Percentiles rank a stretch among this genome's conserved stretches.
Evolutionary conservation across 2,329 filamentous ascomycete genomes (phyloP).

Genomic region (Xylariaceae sp.): DNA sequence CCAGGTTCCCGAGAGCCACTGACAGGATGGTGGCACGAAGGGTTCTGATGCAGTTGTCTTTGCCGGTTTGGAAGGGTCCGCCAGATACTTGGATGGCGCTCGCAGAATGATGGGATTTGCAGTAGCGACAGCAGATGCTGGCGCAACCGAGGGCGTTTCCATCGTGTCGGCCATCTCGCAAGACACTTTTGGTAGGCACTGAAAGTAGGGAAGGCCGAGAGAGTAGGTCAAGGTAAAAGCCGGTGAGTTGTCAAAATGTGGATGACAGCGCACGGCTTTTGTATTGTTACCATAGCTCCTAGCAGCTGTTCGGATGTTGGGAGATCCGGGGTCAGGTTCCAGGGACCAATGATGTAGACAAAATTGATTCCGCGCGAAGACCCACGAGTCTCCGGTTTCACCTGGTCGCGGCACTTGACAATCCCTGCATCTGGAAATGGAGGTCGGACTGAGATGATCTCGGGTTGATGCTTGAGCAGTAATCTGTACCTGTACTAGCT

Average conservation of each 20-base stretch:
- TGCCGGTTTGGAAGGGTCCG: constrained; percentile 21
- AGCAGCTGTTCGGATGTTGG: constrained; percentile 6
- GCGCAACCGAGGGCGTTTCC: not conserved
- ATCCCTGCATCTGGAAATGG: too few relatives aligned
- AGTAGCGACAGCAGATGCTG: too few relatives aligned
- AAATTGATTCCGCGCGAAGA: not conserved
- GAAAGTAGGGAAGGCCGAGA: too few relatives aligned
- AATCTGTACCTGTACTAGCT: too few relatives aligned
- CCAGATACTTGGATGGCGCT: constrained; percentile 49
- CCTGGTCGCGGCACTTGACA: not conserved
- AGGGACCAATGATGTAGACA: constrained; percentile 19
- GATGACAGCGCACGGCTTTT: not conserved
- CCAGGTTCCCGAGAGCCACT: constrained; percentile 67
- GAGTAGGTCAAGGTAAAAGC: too few relatives aligned
- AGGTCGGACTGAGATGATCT: too few relatives aligned
- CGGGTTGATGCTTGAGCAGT: too few relatives aligned
- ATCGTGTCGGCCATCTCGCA: not conserved
- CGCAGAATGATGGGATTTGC: constrained; percentile 36
- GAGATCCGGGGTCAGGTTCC: constrained; percentile 10
- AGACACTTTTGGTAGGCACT: too few relatives aligned
- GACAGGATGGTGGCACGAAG: constrained; percentile 47
- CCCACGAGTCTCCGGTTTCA: constrained; percentile 1
- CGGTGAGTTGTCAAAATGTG: too few relatives aligned
- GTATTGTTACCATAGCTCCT: not conserved
- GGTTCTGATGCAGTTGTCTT: constrained; percentile 22